Evolutionary conservation across 176 grass and related monocot genomes (phyloP).

Genomic region (Lolium multiflorum): DNA sequence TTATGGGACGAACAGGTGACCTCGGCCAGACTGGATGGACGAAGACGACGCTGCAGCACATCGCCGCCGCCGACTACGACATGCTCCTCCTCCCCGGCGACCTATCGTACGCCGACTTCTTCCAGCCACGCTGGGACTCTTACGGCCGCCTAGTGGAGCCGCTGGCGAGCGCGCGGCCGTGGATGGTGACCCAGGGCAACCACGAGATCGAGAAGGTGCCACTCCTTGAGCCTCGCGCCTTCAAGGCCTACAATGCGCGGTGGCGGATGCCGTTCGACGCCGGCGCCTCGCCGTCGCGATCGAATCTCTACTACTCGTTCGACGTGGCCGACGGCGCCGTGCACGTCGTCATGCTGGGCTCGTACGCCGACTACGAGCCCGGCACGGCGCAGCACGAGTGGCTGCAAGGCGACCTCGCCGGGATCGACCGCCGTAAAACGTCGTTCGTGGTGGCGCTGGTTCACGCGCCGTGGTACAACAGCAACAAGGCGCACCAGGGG

Average conservation of each 20-base stretch:
- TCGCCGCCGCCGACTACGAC: slow-evolving; percentile 26
- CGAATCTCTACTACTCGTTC: slow-evolving; percentile 75
- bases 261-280: slow-evolving; percentile 72
- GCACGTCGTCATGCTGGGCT: slow-evolving; percentile 57
- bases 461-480: slow-evolving; percentile 76
- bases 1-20: background rate
- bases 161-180: slow-evolving; percentile 69
- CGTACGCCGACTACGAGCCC: background rate
- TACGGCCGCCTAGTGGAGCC: slow-evolving; percentile 74
- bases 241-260: slow-evolving; percentile 57
- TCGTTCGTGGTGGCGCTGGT: slow-evolving; percentile 41
- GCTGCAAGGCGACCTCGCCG: slow-evolving; percentile 8
- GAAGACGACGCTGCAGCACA: slow-evolving; percentile 35
- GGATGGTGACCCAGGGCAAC: slow-evolving; percentile 82
- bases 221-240: slow-evolving; percentile 10
- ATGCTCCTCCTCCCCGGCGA: slow-evolving; percentile 19
- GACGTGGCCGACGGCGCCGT: slow-evolving; percentile 58
- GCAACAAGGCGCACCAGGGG: slow-evolving; percentile 54
- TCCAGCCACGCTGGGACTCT: slow-evolving; percentile 70
- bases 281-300: slow-evolving; percentile 45
- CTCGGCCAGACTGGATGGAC: slow-evolving; percentile 4
- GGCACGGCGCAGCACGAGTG: background rate
- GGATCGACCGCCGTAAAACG: background rate
- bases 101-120: background rate
- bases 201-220: slow-evolving; percentile 56